Conservation (phyloP, 2,329 filamentous ascomycete species). For the Hirsutella rhossiliensis region DNA sequence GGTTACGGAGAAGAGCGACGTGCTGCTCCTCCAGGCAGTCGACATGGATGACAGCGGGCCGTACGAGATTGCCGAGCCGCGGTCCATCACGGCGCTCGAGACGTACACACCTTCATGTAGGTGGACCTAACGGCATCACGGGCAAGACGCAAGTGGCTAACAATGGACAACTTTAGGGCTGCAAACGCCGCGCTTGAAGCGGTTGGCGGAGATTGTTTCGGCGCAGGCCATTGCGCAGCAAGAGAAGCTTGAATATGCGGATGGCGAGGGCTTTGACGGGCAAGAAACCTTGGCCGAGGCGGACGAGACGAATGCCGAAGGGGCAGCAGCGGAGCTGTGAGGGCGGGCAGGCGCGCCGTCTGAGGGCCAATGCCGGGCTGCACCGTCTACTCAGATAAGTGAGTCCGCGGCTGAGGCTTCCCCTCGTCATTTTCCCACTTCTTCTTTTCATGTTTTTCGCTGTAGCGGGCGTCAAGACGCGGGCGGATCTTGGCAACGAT, state of each 20-base stretch:
- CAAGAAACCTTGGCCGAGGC: constrained; percentile 38
- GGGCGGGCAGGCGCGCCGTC: not conserved
- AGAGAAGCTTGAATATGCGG: constrained; percentile 59
- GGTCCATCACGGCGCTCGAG: constrained; percentile 90
- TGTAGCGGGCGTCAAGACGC: too few species aligned
- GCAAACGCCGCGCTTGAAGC: constrained; percentile 89
- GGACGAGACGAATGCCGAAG: constrained; percentile 28
- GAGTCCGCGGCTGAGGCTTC: too few species aligned
- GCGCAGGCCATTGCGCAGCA: constrained; percentile 93
- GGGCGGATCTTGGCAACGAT: too few species aligned
- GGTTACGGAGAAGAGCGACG: constrained; percentile 96
- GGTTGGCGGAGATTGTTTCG: constrained; percentile 94
- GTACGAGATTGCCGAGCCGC: constrained; percentile 95
- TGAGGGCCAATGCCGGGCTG: too few species aligned
- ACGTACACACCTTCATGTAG: constrained; percentile 96
- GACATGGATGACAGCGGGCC: constrained; percentile 99
- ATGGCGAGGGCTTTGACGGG: constrained; percentile 32
- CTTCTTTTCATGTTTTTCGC: too few species aligned
- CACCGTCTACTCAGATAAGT: too few species aligned
- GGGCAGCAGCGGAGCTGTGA: not conserved
- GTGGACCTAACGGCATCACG: constrained; percentile 16
- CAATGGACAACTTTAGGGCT: constrained; percentile 49
- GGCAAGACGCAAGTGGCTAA: not conserved
- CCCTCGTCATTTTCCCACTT: too few species aligned
- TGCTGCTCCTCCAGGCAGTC: constrained; percentile 82